These are phyloP conservation scores for Lachnellula willkommii DNA, from an alignment of 2,329 filamentous ascomycete species.

Conservation along the genomic window DNA sequence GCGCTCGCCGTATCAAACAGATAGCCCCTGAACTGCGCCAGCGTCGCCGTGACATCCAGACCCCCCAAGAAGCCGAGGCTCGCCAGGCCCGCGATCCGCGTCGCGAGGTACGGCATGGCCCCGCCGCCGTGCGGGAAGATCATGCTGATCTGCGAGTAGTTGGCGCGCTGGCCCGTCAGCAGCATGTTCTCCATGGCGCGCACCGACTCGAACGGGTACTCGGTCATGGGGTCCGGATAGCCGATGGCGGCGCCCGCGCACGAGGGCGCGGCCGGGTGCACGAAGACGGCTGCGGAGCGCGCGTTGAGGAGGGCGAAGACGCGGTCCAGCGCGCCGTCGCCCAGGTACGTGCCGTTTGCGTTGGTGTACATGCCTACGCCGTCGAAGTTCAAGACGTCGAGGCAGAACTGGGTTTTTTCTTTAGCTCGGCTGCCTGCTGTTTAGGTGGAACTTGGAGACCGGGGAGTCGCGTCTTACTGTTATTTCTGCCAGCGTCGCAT, in stretches of 20 bases:
- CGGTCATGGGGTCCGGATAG: conserved; percentile 36
- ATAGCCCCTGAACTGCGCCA: conserved; percentile 24
- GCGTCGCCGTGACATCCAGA: conserved; percentile 10
- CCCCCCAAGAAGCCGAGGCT: conserved; percentile 19
- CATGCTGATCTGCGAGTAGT: conserved; percentile 3
- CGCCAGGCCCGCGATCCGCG: conserved; percentile 20
- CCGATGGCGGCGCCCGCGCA: conserved; percentile 4
- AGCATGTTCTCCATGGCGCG: conserved; percentile 23
- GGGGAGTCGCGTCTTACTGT: not conserved
- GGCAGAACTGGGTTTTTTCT: conserved; percentile 24
- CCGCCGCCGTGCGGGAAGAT: conserved; percentile 8
- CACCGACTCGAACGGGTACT: conserved; percentile 49
- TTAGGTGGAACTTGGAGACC: conserved; percentile 6
- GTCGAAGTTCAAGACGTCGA: conserved; percentile 35
- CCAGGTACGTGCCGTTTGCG: conserved; percentile 37
- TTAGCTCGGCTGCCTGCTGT: conserved; percentile 16
- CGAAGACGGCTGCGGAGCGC: conserved; percentile 36
- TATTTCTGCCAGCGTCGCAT: conserved; percentile 33
- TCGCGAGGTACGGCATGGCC: conserved; percentile 17
- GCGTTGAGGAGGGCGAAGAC: conserved; percentile 38
- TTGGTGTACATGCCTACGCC: conserved; percentile 41
- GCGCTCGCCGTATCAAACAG: conserved; percentile 19
- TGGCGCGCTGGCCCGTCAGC: conserved; percentile 1
- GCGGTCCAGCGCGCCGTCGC: conserved; percentile 33
- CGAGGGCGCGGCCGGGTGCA: conserved; percentile 37